Percentiles rank a stretch among this genome's conserved stretches.
phyloP scores from a whole-genome alignment of 2,329 filamentous ascomycete species.

The Hypoxylon sp. region DNA sequence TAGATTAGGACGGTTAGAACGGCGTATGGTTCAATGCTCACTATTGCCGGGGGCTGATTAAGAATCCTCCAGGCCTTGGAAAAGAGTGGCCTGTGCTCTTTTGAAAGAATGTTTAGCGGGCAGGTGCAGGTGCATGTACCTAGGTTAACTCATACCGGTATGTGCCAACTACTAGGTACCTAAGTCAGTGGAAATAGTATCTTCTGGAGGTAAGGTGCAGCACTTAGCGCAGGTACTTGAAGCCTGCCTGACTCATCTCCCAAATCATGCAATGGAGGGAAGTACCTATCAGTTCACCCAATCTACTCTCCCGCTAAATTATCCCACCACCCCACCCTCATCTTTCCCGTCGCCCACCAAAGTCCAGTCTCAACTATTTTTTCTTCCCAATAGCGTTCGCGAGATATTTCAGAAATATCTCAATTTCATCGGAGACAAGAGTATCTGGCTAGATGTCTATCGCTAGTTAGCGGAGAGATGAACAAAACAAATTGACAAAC shows the following conservation, averaged over 20 bases:
- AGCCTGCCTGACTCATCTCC: neutral
- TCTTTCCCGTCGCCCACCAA: conserved; percentile 21
- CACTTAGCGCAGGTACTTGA: neutral
- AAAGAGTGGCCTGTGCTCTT: neutral
- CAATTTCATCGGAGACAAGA: conserved; percentile 11
- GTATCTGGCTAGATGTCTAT: neutral
- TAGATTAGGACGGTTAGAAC: conserved; percentile 22
- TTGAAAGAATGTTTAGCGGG: no score
- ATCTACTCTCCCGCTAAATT: conserved; percentile 6
- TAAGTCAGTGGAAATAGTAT: no score
- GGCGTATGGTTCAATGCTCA: no score
- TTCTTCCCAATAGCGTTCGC: neutral
- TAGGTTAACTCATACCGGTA: no score
- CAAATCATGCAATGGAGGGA: neutral
- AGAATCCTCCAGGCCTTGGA: neutral
- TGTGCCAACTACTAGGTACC: no score
- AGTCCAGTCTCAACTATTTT: conserved; percentile 10
- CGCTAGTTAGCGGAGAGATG: conserved; percentile 22
- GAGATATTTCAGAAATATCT: neutral
- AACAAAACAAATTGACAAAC: conserved; percentile 14
- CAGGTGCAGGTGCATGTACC: no score
- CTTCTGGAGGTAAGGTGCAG: no score
- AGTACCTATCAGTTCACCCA: neutral
- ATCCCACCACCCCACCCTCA: conserved; percentile 38
- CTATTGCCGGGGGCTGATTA: neutral